Evolutionary conservation across 805 yeast species (phyloP).

Genomic region (Dipodascopsis uninucleata): DNA sequence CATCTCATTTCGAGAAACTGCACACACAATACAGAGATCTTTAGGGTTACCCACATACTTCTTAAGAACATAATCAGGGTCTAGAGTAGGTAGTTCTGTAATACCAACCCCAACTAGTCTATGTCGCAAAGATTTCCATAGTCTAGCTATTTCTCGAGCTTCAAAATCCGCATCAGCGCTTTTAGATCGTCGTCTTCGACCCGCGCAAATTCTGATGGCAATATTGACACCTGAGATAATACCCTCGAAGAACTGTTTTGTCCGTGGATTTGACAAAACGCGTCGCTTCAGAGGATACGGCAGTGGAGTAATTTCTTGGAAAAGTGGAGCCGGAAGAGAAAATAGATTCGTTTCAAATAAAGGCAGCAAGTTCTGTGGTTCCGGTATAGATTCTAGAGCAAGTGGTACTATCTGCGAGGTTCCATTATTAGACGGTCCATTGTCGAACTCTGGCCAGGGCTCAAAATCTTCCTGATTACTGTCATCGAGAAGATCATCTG

Average conservation of each 20-base stretch:
- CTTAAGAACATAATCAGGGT: constrained; percentile 16
- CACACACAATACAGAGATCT: constrained; percentile 24
- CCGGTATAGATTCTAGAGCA: constrained; percentile 5
- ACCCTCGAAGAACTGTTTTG: constrained; percentile 17
- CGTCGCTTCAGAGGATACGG: constrained; percentile 25
- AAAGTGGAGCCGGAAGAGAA: constrained; percentile 23
- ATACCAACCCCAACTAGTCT: constrained; percentile 25
- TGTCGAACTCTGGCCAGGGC: constrained; percentile 17
- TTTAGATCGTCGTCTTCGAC: constrained; percentile 22
- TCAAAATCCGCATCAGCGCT: constrained; percentile 24
- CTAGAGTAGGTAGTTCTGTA: constrained; percentile 20
- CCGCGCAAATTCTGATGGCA: constrained; percentile 27
- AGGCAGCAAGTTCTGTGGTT: constrained; percentile 21
- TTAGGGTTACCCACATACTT: constrained; percentile 11
- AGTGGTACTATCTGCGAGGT: neutral
- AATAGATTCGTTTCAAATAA: constrained; percentile 21
- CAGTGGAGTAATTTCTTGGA: constrained; percentile 19
- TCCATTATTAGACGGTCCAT: neutral
- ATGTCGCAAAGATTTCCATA: constrained; percentile 19
- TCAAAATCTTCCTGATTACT: constrained; percentile 9
- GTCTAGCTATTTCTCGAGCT: constrained; percentile 22
- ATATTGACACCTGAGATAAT: constrained; percentile 17
- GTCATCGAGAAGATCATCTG: too few species aligned
- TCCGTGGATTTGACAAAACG: constrained; percentile 17
- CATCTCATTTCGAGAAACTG: constrained; percentile 19